Conservation (phyloP, 352 stramenopile species). For the Globisporangium camurandrum region DNA sequence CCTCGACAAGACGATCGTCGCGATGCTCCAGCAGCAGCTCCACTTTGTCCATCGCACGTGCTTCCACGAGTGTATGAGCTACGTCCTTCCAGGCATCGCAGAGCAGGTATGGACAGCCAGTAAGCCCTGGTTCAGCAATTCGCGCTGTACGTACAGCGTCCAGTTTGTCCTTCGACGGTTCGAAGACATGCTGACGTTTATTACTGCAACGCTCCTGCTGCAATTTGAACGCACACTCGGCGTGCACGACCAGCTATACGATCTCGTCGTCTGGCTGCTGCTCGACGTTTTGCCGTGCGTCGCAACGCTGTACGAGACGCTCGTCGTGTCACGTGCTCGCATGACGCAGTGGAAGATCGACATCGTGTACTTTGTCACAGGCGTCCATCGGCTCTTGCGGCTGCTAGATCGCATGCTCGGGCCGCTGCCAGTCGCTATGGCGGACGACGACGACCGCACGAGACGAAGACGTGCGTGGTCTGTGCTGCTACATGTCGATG, state of each 20-base stretch:
- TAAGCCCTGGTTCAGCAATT: constrained; percentile 59
- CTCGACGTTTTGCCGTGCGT: constrained; percentile 40
- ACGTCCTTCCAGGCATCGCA: constrained; percentile 40
- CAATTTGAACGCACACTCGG: constrained; percentile 43
- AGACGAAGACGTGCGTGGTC: constrained; percentile 34
- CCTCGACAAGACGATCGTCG: constrained; percentile 42
- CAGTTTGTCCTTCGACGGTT: constrained; percentile 49
- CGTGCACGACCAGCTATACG: constrained; percentile 61
- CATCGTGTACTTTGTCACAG: constrained; percentile 57
- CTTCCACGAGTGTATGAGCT: constrained; percentile 49
- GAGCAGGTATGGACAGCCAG: constrained; percentile 44
- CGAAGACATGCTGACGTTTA: constrained; percentile 35
- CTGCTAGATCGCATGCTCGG: constrained; percentile 48
- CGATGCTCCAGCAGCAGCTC: constrained; percentile 43
- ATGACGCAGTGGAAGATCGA: constrained; percentile 66
- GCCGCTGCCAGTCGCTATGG: constrained; percentile 12
- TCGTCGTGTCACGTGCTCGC: constrained; percentile 37
- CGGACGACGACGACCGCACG: constrained; percentile 12
- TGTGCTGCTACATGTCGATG: too few relatives aligned
- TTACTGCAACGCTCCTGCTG: constrained; percentile 26
- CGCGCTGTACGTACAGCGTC: constrained; percentile 45
- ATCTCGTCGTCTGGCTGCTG: constrained; percentile 38
- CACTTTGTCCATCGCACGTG: constrained; percentile 46
- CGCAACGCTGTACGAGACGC: constrained; percentile 33
- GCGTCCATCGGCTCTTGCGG: constrained; percentile 37